Evolutionary conservation across 2,329 filamentous ascomycete species (phyloP).

Genomic region (Scortechinia acanthostroma): DNA sequence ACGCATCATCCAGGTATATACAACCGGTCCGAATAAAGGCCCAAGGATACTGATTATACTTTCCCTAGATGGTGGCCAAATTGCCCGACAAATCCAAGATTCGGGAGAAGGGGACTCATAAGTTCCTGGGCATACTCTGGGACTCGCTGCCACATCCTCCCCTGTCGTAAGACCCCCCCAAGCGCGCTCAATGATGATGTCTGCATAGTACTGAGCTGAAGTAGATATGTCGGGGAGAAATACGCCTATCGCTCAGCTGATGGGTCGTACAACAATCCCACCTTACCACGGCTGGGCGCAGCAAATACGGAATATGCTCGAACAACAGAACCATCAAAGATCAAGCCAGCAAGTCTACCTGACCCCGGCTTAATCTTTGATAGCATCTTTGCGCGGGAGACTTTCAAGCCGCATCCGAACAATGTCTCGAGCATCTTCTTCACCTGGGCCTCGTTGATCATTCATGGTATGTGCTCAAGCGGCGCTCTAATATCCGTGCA

Average conservation of each 20-base stretch:
- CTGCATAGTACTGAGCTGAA: conserved; percentile 28
- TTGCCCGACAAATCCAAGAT: conserved; percentile 22
- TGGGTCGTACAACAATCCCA: conserved; percentile 25
- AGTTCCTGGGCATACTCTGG: conserved; percentile 44
- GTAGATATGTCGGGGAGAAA: conserved; percentile 17
- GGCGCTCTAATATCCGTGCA: not conserved
- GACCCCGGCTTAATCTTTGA: conserved; percentile 65
- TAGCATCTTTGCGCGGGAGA: conserved; percentile 48
- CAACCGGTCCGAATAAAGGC: conserved; percentile 11
- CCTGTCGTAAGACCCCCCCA: too few relatives aligned
- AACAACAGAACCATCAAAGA: conserved; percentile 49
- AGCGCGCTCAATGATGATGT: conserved; percentile 30
- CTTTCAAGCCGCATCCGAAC: conserved; percentile 59
- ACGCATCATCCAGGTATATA: conserved; percentile 41
- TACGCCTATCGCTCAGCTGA: conserved; percentile 20
- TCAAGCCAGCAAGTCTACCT: conserved; percentile 49
- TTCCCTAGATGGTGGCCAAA: conserved; percentile 23
- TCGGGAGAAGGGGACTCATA: conserved; percentile 31
- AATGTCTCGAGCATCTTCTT: conserved; percentile 71
- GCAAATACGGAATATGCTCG: conserved; percentile 65
- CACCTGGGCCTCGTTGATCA: conserved; percentile 66
- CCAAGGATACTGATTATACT: conserved; percentile 9
- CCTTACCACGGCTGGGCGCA: conserved; percentile 54
- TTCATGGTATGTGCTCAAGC: conserved; percentile 34
- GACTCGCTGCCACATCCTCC: conserved; percentile 45